A percentile compares a stretch with the other conserved stretches of the same genome.
These are phyloP conservation scores for Phytomonas serpens DNA, from an alignment of 208 protist species.

Conservation along the genomic window DNA sequence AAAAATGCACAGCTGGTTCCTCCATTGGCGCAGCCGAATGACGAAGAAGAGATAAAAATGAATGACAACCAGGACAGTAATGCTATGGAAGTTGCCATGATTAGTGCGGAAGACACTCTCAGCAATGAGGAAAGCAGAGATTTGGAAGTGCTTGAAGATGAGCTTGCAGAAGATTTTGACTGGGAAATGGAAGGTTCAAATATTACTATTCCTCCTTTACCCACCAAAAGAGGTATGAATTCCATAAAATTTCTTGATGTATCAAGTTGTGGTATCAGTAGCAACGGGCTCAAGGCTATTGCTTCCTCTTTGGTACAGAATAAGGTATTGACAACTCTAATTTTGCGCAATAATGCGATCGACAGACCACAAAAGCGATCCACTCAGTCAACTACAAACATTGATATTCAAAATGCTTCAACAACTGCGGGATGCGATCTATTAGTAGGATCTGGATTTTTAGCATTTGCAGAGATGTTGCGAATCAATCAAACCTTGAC, in stretches of 20 bases:
- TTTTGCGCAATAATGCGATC: constrained; percentile 65
- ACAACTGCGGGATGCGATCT: constrained; percentile 13
- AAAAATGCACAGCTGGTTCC: background rate
- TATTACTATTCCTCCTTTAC: constrained; percentile 6
- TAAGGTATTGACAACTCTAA: constrained; percentile 44
- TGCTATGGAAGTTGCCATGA: background rate
- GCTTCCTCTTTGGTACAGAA: constrained; percentile 39
- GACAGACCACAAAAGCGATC: constrained; percentile 18
- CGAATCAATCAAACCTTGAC: constrained; percentile 36
- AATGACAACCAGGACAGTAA: constrained; percentile 11
- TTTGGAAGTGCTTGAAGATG: constrained; percentile 15
- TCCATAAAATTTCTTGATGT: constrained; percentile 60
- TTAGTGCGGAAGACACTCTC: constrained; percentile 4
- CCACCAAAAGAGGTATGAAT: constrained; percentile 46
- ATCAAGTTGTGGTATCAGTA: constrained; percentile 52
- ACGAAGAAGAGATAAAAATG: constrained; percentile 33
- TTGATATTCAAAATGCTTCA: constrained; percentile 4
- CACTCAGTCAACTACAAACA: background rate
- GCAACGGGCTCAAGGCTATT: constrained; percentile 39
- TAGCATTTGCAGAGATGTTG: constrained; percentile 34
- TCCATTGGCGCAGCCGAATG: constrained; percentile 13
- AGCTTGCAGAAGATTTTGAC: constrained; percentile 12
- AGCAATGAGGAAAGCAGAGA: constrained; percentile 19
- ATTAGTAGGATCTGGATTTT: constrained; percentile 35
- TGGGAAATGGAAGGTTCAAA: constrained; percentile 5